Evolutionary conservation across 148 eudicot species (phyloP), one percentile per base, ranked within the genome.

Genomic region (Hydrangea macrophylla): DNA sequence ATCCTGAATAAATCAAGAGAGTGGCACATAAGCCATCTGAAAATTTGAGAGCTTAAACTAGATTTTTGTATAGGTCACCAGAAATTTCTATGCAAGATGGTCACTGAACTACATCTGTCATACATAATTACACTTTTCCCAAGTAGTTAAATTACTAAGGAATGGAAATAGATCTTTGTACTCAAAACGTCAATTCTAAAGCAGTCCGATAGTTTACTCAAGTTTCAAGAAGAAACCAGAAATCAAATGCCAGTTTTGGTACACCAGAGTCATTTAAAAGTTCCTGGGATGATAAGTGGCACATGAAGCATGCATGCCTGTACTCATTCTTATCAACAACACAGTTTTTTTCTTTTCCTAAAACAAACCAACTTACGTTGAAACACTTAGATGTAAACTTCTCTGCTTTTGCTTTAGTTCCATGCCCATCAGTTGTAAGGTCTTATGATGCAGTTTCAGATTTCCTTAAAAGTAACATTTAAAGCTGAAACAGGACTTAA

Each of bases 1-100:
- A 73, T 93, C 98, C 96, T 93, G 79, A 33, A 72, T 33, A 66
- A 37, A 74, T 5, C 7, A 22, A 45, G 6, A 50, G 18, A 26
- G 15, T 55, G 8, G 55, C 7, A 57, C 30, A 2, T 12, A 20
- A 44, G n/a, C 8, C 20, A 60, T 48, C 57, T 31, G 9, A 44
- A 44, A 30, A 45, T 3, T 13, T 26, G 20, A 35, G 55, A 15
- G 15, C 7, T 67, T 56, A 67, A 12, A 4, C n/a, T 25, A 18
- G 15, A 35, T 32, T 61, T 11, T 25, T 44, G 22, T 23, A 57
- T 48, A 51, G 53, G 27, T 55, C 30, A 28, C 62, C 28, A 37
- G 22, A 22, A 30, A 48, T 48, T 48, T 48, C 17, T 48, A 48
- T 18, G 53, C 53, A 20, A 15, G 53, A 5, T 17, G 6, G 6